A percentile compares a stretch with the other conserved stretches of the same genome.
These are phyloP conservation scores for Saturnispora saitoi DNA, from an alignment of 805 yeast species.

Conservation along the genomic window DNA sequence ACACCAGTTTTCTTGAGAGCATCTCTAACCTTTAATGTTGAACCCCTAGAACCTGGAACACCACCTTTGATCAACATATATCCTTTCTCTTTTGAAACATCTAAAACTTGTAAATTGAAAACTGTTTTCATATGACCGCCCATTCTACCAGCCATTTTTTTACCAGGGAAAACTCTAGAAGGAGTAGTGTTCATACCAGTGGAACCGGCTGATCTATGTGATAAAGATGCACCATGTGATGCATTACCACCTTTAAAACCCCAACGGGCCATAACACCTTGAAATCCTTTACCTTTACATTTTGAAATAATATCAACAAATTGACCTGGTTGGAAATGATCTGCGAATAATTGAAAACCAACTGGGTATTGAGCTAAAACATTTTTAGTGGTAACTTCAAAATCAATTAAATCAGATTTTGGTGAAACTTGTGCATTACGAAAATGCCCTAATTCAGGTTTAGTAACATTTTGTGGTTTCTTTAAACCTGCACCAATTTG, in stretches of 20 bases:
- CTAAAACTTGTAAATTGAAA: slow-evolving; percentile 67
- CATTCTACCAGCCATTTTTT: slow-evolving; percentile 97
- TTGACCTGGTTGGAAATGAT: slow-evolving; percentile 78
- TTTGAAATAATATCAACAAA: slow-evolving; percentile 71
- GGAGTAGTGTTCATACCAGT: slow-evolving; percentile 95
- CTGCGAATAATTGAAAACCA: slow-evolving; percentile 75
- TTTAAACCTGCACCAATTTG: slow-evolving; percentile 73
- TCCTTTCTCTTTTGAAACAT: slow-evolving; percentile 74
- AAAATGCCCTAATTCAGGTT: slow-evolving; percentile 66
- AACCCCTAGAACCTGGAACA: slow-evolving; percentile 81
- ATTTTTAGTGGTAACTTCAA: slow-evolving; percentile 58
- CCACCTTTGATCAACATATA: slow-evolving; percentile 80
- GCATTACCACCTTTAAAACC: slow-evolving; percentile 85
- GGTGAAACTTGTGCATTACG: slow-evolving; percentile 78
- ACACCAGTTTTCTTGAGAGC: slow-evolving; percentile 45
- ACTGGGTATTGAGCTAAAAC: slow-evolving; percentile 52
- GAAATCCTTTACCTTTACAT: slow-evolving; percentile 92
- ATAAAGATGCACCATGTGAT: slow-evolving; percentile 88
- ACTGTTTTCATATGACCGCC: slow-evolving; percentile 70
- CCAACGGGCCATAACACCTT: slow-evolving; percentile 96
- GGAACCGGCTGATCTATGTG: slow-evolving; percentile 96
- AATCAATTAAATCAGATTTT: slow-evolving; percentile 65
- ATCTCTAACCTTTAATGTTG: slow-evolving; percentile 69
- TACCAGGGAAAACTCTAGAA: slow-evolving; percentile 92
- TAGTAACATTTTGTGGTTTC: slow-evolving; percentile 53